phyloP scores from a whole-genome alignment of 1,139 yeast species.

The Saccharomyces pastorianus region DNA sequence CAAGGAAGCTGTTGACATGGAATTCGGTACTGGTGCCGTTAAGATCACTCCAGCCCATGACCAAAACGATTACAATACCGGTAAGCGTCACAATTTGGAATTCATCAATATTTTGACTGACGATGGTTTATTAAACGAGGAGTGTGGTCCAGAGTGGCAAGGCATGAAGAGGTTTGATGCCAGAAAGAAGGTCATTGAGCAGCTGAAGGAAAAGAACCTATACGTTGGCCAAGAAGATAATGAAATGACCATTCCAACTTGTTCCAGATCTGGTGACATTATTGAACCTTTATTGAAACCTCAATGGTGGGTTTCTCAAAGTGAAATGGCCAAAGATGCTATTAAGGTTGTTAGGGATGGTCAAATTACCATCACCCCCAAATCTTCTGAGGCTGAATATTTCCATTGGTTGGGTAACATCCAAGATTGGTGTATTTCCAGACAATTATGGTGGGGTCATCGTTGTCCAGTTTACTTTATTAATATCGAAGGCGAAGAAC shows the following conservation, averaged over 20 bases:
- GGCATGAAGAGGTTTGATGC: conserved; percentile 96
- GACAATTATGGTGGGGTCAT: conserved; percentile 99
- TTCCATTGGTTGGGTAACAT: conserved; percentile 93
- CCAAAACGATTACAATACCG: conserved; percentile 91
- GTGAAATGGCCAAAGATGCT: conserved; percentile 83
- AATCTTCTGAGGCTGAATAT: conserved; percentile 85
- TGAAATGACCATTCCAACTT: conserved; percentile 89
- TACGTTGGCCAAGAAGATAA: conserved; percentile 81
- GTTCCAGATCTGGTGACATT: conserved; percentile 94
- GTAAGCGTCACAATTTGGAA: conserved; percentile 87
- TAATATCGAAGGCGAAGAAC: conserved; percentile 58
- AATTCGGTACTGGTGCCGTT: conserved; percentile 99
- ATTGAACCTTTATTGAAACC: conserved; percentile 96
- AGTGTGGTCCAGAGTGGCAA: conserved; percentile 79
- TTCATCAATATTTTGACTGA: conserved; percentile 86
- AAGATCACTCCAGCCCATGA: conserved; percentile 98
- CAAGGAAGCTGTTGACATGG: conserved; percentile 95
- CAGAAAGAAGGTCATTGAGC: conserved; percentile 73
- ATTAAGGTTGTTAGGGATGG: conserved; percentile 81
- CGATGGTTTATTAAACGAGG: conserved; percentile 81
- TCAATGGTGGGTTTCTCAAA: conserved; percentile 98
- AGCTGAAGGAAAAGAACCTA: conserved; percentile 66
- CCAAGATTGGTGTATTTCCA: conserved; percentile 98
- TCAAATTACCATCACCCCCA: conserved; percentile 73
- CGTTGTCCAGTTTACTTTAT: conserved; percentile 95